Evolutionary conservation across 2,329 filamentous ascomycete genomes (phyloP).

Genomic region (Ceratocystis cubensis): DNA sequence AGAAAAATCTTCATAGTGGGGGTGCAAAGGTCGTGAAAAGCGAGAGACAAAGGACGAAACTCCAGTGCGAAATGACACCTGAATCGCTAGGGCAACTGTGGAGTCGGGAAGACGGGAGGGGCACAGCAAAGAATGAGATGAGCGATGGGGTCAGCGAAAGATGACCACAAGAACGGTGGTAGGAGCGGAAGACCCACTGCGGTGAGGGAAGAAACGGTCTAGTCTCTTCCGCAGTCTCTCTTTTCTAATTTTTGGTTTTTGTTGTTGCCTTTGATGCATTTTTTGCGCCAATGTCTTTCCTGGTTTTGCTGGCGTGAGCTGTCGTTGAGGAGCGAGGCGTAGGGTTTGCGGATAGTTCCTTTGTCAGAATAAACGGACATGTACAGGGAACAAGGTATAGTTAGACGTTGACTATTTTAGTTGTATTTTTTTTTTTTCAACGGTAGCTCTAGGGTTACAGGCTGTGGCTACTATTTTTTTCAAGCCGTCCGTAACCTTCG

Average conservation of each 20-base stretch:
- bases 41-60: not conserved
- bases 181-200: not conserved
- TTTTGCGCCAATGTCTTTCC: not conserved
- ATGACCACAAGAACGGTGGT: too few relatives aligned
- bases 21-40: not conserved
- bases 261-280: not conserved
- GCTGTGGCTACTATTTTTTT: too few relatives aligned
- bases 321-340: not conserved
- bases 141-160: not conserved
- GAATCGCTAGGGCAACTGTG: constrained; percentile 3
- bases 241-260: not conserved
- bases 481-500: not conserved
- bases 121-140: not conserved
- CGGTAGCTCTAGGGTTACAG: too few relatives aligned
- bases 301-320: too few relatives aligned
- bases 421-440: too few relatives aligned
- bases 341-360: not conserved
- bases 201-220: not conserved
- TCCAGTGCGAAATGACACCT: not conserved
- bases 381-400: not conserved
- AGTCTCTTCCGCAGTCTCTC: too few relatives aligned
- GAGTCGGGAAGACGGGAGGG: not conserved
- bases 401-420: too few relatives aligned
- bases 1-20: not conserved
- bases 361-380: not conserved